phyloP scores from a whole-genome alignment of 345 rosid genomes.

The Kernera saxatilis region DNA sequence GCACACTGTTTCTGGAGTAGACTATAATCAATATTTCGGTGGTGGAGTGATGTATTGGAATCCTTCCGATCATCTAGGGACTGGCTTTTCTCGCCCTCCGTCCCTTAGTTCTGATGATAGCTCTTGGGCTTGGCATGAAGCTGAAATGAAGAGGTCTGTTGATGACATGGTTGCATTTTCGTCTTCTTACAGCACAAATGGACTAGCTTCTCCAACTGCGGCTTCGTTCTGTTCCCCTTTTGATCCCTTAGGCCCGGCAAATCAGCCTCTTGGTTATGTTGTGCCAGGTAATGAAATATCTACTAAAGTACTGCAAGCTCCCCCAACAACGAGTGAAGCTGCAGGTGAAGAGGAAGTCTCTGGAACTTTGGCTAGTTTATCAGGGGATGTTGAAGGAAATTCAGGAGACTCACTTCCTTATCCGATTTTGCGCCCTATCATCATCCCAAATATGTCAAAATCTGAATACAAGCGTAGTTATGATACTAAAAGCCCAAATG shows the following conservation, averaged over 20 bases:
- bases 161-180: slow-evolving; percentile 98
- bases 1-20: slow-evolving; percentile 75
- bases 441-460: slow-evolving; percentile 77
- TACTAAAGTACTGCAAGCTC: slow-evolving; percentile 55
- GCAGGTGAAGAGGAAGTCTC: slow-evolving; percentile 60
- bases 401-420: slow-evolving; percentile 70
- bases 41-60: slow-evolving; percentile 99
- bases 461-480: slow-evolving; percentile 58
- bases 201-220: slow-evolving; percentile 91
- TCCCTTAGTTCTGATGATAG: slow-evolving; percentile 99
- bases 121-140: slow-evolving; percentile 96
- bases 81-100: slow-evolving; percentile 91
- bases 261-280: slow-evolving; percentile 84
- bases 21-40: slow-evolving; percentile 90
- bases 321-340: slow-evolving; percentile 50
- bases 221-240: slow-evolving; percentile 87
- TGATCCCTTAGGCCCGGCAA: slow-evolving; percentile 70
- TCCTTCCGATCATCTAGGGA: slow-evolving; percentile 78
- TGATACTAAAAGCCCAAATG: slow-evolving; percentile 74
- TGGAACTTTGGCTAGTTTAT: slow-evolving; percentile 50
- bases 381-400: slow-evolving; percentile 67
- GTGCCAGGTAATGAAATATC: slow-evolving; percentile 77
- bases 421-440: slow-evolving; percentile 86
- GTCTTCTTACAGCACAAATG: slow-evolving; percentile 85
- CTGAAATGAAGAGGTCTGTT: slow-evolving; percentile 90